Base-by-base conservation (phyloP, 495 filamentous ascomycete genomes). In the Evansstolkia leycettana region DNA sequence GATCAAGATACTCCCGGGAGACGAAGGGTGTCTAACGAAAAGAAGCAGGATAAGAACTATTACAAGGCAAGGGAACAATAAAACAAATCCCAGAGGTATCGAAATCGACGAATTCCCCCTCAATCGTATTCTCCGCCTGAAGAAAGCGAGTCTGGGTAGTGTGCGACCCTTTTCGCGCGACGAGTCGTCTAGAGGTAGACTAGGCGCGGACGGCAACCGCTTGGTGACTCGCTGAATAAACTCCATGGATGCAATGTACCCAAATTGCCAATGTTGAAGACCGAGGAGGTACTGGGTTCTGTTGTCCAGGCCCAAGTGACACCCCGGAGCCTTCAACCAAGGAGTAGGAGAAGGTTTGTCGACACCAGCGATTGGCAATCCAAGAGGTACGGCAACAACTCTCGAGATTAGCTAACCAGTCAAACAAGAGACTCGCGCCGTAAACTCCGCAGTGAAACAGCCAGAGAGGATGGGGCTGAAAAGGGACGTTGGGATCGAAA, bases 91-190 rank as follows among this genome's bases (percentile, higher is more conserved):
- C 31, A 96, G 67, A 24, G 90, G 90, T 59, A 98, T 80, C 33
- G 90, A 93, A 62, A 95, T 80, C 46, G 80, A 83, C 39, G 86
- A 94, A 57, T 92, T 94, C 56, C 86, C 84, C 67, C 81, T 83
- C 73, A 98, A 68, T 47, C 90, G 80, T 60, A 98, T 79, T 26
- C 88, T 84, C 55, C 83, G 73, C 45, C 78, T 70, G 57, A 98
- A 81, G 58, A 95, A 90, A 41, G 84, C 82, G 59, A 94, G 75
- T 50, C 71, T 66, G 24, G 72, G 62, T 25, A 64, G 55, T 18
- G 64, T 43, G 41, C 54, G 63, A 30, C 70, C 69, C 42, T 73
- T 75, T 38, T 70, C 67, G 31, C 55, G 58, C 40, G 68, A 69
- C 32, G 64, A 50, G 48, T 78, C 71, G 45, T 76, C 73, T 35